A percentile compares a stretch with the other conserved stretches of the same genome.
These are phyloP conservation scores for Chloroidium sp. DNA, from an alignment of 163 green algal genomes.

Conservation along the genomic window DNA sequence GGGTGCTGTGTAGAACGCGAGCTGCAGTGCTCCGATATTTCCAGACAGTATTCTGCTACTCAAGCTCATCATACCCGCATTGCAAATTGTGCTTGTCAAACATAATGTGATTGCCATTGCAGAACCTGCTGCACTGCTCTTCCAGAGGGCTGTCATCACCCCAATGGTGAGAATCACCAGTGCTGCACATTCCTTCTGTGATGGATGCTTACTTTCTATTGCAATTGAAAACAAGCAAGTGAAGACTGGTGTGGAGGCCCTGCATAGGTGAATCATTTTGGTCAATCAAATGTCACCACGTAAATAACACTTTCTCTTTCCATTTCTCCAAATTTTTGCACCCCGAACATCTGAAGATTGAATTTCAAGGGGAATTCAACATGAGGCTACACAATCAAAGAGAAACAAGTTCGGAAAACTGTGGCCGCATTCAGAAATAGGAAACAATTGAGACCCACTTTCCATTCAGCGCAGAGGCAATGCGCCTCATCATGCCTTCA, in stretches of 20 bases:
- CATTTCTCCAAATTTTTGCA: too few relatives aligned
- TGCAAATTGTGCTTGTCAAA: background rate
- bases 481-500: too few relatives aligned
- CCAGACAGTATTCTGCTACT: conserved; percentile 48
- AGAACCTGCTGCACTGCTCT: conserved; percentile 29
- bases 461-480: too few relatives aligned
- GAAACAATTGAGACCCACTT: too few relatives aligned
- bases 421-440: too few relatives aligned
- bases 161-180: conserved; percentile 51
- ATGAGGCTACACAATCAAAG: too few relatives aligned
- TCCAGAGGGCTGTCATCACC: conserved; percentile 54
- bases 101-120: conserved; percentile 36
- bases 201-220: conserved; percentile 32
- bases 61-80: conserved; percentile 59
- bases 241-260: conserved; percentile 46
- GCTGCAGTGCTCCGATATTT: conserved; percentile 59
- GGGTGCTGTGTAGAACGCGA: conserved; percentile 76
- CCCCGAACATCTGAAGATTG: too few relatives aligned
- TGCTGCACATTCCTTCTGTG: conserved; percentile 25
- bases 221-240: conserved; percentile 35
- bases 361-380: too few relatives aligned
- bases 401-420: too few relatives aligned
- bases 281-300: too few relatives aligned
- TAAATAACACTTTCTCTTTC: too few relatives aligned
- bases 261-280: conserved; percentile 1